phyloP scores from a whole-genome alignment of 306 rosid genomes.

The Lagenaria siceraria region DNA sequence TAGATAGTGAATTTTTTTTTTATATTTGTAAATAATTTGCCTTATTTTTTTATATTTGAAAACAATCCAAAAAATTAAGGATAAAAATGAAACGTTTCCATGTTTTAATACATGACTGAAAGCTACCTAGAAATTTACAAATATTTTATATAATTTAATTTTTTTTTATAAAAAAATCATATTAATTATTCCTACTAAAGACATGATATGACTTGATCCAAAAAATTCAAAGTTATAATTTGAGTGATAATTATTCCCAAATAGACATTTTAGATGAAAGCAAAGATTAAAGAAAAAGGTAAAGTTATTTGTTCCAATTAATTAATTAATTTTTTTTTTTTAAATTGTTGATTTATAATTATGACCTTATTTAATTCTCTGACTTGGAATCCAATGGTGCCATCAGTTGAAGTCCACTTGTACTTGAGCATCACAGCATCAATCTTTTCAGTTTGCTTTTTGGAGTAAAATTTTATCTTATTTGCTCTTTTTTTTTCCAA shows the following conservation, averaged over 20 bases:
- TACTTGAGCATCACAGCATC: not conserved
- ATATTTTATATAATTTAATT: too few species aligned
- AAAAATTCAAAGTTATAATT: not conserved
- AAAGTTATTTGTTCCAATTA: not conserved
- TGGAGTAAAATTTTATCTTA: not conserved
- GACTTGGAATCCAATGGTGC: slow-evolving; percentile 25
- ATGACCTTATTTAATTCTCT: slow-evolving; percentile 8
- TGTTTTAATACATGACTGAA: too few species aligned
- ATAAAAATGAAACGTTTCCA: too few species aligned
- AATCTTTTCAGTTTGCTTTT: not conserved
- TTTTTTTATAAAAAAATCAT: not conserved
- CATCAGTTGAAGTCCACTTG: slow-evolving; percentile 14
- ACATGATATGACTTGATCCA: not conserved
- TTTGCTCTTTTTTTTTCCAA: not conserved
- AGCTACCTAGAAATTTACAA: too few species aligned
- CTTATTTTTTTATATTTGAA: too few species aligned
- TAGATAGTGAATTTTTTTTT: too few species aligned
- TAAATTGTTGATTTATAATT: not conserved
- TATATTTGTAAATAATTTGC: too few species aligned
- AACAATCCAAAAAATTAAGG: not conserved
- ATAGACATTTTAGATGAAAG: not conserved
- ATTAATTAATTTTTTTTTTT: not conserved
- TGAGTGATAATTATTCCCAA: not conserved
- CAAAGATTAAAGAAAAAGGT: not conserved
- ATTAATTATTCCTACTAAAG: not conserved